These are phyloP conservation scores for Penicillium sp. DNA, from an alignment of 2,329 filamentous ascomycete genomes.

Conservation along the genomic window DNA sequence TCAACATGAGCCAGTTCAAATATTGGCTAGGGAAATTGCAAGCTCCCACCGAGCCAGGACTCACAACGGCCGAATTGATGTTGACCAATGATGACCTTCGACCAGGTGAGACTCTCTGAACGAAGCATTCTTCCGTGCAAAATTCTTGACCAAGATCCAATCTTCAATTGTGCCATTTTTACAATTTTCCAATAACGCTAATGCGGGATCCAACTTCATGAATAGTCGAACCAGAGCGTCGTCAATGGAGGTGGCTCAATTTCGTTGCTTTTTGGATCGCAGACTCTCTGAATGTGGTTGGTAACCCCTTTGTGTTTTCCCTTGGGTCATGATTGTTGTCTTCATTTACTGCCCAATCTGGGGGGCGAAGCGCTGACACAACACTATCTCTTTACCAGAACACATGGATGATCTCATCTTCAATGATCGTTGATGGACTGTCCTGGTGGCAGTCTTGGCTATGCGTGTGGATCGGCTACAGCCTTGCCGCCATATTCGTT, in stretches of 20 bases:
- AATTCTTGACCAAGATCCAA: not conserved
- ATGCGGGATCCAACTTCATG: not conserved
- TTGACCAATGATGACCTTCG: slow-evolving; percentile 14
- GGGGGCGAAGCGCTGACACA: not conserved
- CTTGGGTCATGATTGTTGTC: not conserved
- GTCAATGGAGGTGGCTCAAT: slow-evolving; percentile 14
- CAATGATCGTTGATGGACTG: slow-evolving; percentile 15
- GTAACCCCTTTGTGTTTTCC: not conserved
- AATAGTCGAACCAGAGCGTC: slow-evolving; percentile 9
- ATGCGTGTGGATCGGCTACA: slow-evolving; percentile 17
- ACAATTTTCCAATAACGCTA: not conserved
- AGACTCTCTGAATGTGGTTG: slow-evolving; percentile 15
- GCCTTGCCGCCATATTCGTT: slow-evolving; percentile 9
- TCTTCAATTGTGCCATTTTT: not conserved
- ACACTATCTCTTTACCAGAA: not conserved
- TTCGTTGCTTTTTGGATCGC: slow-evolving; percentile 17
- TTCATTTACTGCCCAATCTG: not conserved
- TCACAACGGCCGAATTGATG: slow-evolving; percentile 13
- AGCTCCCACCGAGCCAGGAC: slow-evolving; percentile 9
- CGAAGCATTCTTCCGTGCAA: not conserved
- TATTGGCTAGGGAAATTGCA: slow-evolving; percentile 6
- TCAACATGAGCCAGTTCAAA: slow-evolving; percentile 2
- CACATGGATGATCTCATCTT: slow-evolving; percentile 16
- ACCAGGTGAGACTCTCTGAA: slow-evolving; percentile 5
- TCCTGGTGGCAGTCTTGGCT: slow-evolving; percentile 18